phyloP scores from a whole-genome alignment of 495 filamentous ascomycete genomes.

The Chlorociboria aeruginascens region DNA sequence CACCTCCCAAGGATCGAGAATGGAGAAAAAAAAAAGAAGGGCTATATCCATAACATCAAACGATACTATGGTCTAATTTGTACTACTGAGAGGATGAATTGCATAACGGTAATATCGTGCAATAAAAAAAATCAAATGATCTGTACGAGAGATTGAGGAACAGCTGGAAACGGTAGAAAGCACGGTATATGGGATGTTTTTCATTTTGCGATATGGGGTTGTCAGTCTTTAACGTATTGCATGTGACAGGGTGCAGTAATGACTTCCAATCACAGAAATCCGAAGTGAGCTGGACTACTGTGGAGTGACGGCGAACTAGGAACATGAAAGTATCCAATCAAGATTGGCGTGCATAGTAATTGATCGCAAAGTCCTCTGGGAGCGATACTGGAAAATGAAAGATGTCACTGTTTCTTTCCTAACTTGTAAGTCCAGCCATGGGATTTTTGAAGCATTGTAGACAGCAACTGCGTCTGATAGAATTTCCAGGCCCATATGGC shows the following conservation, averaged over 20 bases:
- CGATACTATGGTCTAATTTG: too few species aligned
- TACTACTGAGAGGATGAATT: neutral
- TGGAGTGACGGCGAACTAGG: neutral
- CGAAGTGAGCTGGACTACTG: neutral
- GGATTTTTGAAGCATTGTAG: neutral
- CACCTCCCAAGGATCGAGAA: conserved; percentile 1
- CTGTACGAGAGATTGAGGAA: neutral
- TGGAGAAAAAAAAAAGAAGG: neutral
- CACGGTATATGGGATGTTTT: conserved; percentile 2
- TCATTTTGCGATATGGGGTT: neutral
- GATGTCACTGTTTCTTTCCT: neutral
- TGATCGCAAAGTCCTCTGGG: too few species aligned
- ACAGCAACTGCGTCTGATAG: neutral
- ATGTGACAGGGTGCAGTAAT: conserved; percentile 1
- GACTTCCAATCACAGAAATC: conserved; percentile 1
- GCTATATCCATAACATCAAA: neutral
- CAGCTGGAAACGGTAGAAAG: conserved; percentile 1
- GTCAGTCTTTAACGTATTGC: neutral
- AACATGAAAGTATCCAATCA: too few species aligned
- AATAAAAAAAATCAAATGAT: too few species aligned
- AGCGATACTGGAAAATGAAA: conserved; percentile 3
- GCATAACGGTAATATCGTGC: too few species aligned
- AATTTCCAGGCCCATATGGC: neutral
- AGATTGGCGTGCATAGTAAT: too few species aligned
- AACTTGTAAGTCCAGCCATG: neutral